Base-by-base conservation (phyloP, 495 filamentous ascomycete species). In the Clohesyomyces aquaticus region DNA sequence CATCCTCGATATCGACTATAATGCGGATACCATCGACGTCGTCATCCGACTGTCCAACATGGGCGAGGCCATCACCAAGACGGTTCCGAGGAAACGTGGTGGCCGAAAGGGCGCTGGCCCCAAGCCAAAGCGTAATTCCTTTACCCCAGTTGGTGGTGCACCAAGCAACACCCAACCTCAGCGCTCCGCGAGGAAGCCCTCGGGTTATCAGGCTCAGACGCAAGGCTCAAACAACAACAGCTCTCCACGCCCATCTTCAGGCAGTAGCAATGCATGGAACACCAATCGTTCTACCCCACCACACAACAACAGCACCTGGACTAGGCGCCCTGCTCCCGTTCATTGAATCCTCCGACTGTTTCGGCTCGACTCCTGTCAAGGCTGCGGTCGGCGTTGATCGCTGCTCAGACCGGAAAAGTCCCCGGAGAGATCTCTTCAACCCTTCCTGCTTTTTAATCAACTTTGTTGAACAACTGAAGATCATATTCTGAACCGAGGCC, bases 201-300 rank as follows among this genome's bases (percentile, higher is more conserved):
- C 67, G 14, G 48, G 48, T 32, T 69, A 65, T 18, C 67, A 69
- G 23, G 57, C 55, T 19, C 61, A 69, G 23, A 52, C 55, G 14
- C 61, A 62, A 54, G 43, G 51, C 3, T 57, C 54, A 18, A 52
- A 56, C 18, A 48, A 52, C 19, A 59, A 55, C 49, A 46, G 16
- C 45, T 49, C 59, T 35, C 57, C 45, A 8, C 58, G 38, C 28
- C 19, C 64, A 28, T 38, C 57, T 26, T 23, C 42, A 14, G 54
- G 59, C 47, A 55, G n/a, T n/a, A n/a, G 27, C 43, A 48, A 52
- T 11, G 59, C 60, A 55, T 25, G 41, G 4, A 65, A 23, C 50
- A 53, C 18, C 62, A 61, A 35, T 55, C 55, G 49, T 35, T 63
- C 59, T 19, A 59, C 46, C 19, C 48, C 54, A 11, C n/a, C 59